A percentile compares a stretch with the other conserved stretches of the same genome.
Evolutionary conservation across 2,329 filamentous ascomycete species (phyloP).

Genomic region (Parascedosporium putredinis): DNA sequence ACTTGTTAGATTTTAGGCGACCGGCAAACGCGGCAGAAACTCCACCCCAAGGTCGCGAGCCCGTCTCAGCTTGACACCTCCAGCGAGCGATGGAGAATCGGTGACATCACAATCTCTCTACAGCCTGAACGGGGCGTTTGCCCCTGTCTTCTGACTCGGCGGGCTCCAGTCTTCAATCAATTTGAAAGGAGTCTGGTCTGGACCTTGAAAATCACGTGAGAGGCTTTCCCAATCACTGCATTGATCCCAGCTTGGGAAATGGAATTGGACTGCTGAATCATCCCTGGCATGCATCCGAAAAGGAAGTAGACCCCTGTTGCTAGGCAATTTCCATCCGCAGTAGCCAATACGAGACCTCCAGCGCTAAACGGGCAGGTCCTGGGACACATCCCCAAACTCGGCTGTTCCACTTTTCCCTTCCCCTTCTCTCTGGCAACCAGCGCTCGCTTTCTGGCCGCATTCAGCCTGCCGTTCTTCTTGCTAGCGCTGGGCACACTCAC

Average conservation of each 20-base stretch:
- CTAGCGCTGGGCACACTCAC: not conserved
- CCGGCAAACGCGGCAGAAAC: too few relatives aligned
- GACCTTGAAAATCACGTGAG: conserved; percentile 2
- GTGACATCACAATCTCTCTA: too few relatives aligned
- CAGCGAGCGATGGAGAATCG: not conserved
- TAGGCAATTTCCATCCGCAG: conserved; percentile 2
- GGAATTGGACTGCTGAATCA: not conserved
- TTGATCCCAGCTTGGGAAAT: too few relatives aligned
- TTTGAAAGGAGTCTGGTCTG: too few relatives aligned
- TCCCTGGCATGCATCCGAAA: not conserved
- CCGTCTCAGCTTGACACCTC: too few relatives aligned
- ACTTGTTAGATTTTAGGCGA: too few relatives aligned
- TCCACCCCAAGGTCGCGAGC: too few relatives aligned
- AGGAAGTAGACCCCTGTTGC: not conserved
- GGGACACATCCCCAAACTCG: conserved; percentile 7
- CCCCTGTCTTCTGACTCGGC: too few relatives aligned
- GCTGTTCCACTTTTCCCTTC: not conserved
- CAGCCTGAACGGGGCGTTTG: too few relatives aligned
- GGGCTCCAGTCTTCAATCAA: too few relatives aligned
- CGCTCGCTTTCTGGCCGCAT: not conserved
- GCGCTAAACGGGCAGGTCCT: not conserved
- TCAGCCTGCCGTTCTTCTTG: not conserved
- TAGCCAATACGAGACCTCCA: conserved; percentile 2
- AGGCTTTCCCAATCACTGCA: too few relatives aligned
- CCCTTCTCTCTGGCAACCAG: not conserved